Evolutionary conservation across 78 protist species (phyloP), one percentile per base, ranked within the genome.

Genomic region (Dictyostelium brefeldianum): DNA sequence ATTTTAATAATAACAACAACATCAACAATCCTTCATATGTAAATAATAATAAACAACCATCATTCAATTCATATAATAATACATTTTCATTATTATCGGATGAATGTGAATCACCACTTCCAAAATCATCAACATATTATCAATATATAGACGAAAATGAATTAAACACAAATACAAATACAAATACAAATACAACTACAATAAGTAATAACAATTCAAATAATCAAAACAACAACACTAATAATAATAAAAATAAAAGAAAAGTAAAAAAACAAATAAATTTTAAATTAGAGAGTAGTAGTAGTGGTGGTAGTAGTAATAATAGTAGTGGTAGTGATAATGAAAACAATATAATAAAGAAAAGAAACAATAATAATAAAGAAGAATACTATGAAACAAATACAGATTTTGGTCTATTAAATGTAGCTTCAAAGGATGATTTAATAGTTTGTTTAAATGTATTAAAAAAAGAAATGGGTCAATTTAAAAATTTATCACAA

Each of bases 401-500:
- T 64, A 59, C 93, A 29, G 93, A 87, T 65, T 87, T 87, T 29
- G 74, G 85, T 22, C 17, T 25, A 22, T 31, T 87, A 12, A 48
- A 53, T 25, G 93, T 87, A 12, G 4, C 74, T 1, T 50, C 70
- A 29, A 87, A 77, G 51, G 84, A 87, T 1, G 93, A 87, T 65
- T 29, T 87, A 20, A 50, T 75, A 15, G 80, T 87, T 5, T 87
- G 93, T 50, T 67, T 87, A 18, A 47, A 71, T 87, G 93, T 87
- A 4, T 77, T 87, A 50, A 87, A 87, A 64, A 87, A 59, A 31
- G 93, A 87, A 25, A 77, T 87, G 20, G 41, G 69, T 50, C 93
- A 87, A 64, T 87, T 87, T 50, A 87, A 77, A 54, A 59, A 77
- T 36, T 59, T 87, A 9, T 87, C 93, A 2, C 56, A 87, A 2